Percentiles rank a stretch among this genome's conserved stretches.
Evolutionary conservation across 225 moss, liverwort and hornwort species (phyloP).

Genomic region (Ulota crispa): DNA sequence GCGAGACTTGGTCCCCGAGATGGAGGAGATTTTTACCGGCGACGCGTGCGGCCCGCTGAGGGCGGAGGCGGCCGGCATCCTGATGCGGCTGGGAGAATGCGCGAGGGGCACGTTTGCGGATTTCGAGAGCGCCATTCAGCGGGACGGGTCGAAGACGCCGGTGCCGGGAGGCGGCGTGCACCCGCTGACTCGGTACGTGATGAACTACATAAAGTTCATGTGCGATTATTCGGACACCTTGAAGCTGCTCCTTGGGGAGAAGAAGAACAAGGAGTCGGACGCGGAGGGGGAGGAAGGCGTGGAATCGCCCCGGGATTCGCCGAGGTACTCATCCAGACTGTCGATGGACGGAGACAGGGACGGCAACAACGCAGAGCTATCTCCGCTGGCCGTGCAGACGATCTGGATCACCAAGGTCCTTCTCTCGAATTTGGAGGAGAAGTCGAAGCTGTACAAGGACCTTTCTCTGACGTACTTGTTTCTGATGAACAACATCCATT

Average conservation of each 20-base stretch:
- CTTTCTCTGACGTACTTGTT: slow-evolving; percentile 84
- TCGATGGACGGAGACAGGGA: slow-evolving; percentile 53
- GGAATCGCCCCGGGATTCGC: slow-evolving; percentile 40
- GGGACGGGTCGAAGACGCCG: slow-evolving; percentile 66
- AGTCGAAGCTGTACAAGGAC: slow-evolving; percentile 98
- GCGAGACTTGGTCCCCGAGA: slow-evolving; percentile 80
- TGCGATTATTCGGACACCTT: slow-evolving; percentile 94
- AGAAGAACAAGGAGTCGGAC: slow-evolving; percentile 58
- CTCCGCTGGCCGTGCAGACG: slow-evolving; percentile 83
- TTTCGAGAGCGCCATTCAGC: slow-evolving; percentile 94
- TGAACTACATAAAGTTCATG: slow-evolving; percentile 97
- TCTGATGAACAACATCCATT: slow-evolving; percentile 99
- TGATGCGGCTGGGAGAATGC: slow-evolving; percentile 92
- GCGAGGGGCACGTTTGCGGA: slow-evolving; percentile 93
- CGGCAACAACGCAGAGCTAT: slow-evolving; percentile 54
- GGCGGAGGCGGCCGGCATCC: slow-evolving; percentile 77
- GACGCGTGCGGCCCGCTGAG: slow-evolving; percentile 64
- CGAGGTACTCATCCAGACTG: slow-evolving; percentile 42
- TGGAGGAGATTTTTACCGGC: slow-evolving; percentile 80
- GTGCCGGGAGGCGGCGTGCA: slow-evolving; percentile 94
- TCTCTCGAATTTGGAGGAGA: slow-evolving; percentile 84
- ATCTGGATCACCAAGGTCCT: slow-evolving; percentile 89
- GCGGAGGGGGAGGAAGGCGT: slow-evolving; percentile 41
- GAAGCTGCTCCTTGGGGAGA: slow-evolving; percentile 92
- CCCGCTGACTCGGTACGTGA: slow-evolving; percentile 93